Percentiles rank a stretch among this genome's conserved stretches.
Conservation (phyloP, 768 basidiomycete species). For the Lactarius deliciosus region DNA sequence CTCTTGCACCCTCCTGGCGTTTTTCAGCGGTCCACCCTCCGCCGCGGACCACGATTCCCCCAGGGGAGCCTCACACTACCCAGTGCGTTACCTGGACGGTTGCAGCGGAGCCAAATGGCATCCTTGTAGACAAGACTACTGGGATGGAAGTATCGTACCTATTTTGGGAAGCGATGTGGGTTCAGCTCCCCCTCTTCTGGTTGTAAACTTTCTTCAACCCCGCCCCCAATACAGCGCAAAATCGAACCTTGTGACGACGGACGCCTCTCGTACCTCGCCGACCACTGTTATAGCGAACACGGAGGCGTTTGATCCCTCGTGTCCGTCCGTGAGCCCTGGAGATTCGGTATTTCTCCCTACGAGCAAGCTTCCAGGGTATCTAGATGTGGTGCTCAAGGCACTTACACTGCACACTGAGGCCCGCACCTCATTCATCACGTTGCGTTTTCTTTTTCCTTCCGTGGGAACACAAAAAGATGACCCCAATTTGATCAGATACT, state of each 20-base stretch:
- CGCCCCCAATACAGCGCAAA: constrained; percentile 1
- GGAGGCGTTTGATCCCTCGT: constrained; percentile 23
- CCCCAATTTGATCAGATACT: constrained; percentile 34
- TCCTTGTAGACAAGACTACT: constrained; percentile 8
- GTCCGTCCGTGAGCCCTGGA: constrained; percentile 3
- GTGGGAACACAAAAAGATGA: not conserved
- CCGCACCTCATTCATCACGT: constrained; percentile 49
- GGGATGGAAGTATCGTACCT: constrained; percentile 18
- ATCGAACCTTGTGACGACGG: not conserved
- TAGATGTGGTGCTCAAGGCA: constrained; percentile 36
- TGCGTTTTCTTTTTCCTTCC: constrained; percentile 28
- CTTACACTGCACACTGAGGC: constrained; percentile 46
- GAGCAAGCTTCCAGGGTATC: constrained; percentile 37
- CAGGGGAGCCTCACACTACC: not conserved
- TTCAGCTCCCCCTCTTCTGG: not conserved
- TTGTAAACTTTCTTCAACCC: constrained; percentile 9
- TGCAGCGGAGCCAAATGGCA: constrained; percentile 19
- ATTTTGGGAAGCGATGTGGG: constrained; percentile 20
- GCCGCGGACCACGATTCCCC: not conserved
- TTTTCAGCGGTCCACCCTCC: constrained; percentile 18
- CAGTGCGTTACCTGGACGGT: constrained; percentile 18
- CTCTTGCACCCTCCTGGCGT: constrained; percentile 3
- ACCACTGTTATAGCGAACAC: not conserved
- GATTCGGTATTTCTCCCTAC: constrained; percentile 34
- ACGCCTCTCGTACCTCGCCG: not conserved